Evolutionary conservation across 495 filamentous ascomycete species (phyloP).

Genomic region (Cetradonia linearis): DNA sequence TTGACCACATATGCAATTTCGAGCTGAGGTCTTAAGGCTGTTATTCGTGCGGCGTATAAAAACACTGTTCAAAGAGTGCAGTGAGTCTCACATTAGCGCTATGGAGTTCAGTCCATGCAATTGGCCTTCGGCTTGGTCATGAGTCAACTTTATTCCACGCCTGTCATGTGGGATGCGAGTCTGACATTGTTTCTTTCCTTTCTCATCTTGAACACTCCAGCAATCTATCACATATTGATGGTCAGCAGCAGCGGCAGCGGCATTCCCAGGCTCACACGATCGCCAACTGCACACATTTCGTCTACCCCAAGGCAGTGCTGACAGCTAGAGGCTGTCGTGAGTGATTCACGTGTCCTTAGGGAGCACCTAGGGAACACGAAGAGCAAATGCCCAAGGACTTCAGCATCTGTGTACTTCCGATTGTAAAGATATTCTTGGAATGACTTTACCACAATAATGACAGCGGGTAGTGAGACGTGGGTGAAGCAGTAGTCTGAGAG

Average conservation of each 20-base stretch:
- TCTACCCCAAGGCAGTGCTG: not conserved
- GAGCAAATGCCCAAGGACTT: not conserved
- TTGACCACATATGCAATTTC: not conserved
- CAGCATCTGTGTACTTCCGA: too few species aligned
- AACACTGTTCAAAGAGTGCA: not conserved
- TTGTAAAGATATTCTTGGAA: not conserved
- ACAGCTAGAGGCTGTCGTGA: not conserved
- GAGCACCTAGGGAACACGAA: not conserved
- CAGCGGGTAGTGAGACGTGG: not conserved
- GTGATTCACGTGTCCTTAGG: not conserved
- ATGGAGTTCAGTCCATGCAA: not conserved
- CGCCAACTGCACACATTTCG: not conserved
- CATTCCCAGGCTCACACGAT: not conserved
- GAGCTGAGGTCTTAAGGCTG: not conserved
- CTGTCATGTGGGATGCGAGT: too few species aligned
- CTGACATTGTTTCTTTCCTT: not conserved
- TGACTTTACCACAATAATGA: not conserved
- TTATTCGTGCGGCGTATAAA: too few species aligned
- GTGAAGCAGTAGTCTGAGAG: not conserved
- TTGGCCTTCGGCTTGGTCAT: not conserved
- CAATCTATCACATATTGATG: not conserved
- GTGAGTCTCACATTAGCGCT: not conserved
- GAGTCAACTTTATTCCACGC: too few species aligned
- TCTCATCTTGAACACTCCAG: not conserved
- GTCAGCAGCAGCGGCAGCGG: not conserved